These are phyloP conservation scores for Sparassis latifolia DNA, from an alignment of 1,284 basidiomycete species.

Conservation along the genomic window DNA sequence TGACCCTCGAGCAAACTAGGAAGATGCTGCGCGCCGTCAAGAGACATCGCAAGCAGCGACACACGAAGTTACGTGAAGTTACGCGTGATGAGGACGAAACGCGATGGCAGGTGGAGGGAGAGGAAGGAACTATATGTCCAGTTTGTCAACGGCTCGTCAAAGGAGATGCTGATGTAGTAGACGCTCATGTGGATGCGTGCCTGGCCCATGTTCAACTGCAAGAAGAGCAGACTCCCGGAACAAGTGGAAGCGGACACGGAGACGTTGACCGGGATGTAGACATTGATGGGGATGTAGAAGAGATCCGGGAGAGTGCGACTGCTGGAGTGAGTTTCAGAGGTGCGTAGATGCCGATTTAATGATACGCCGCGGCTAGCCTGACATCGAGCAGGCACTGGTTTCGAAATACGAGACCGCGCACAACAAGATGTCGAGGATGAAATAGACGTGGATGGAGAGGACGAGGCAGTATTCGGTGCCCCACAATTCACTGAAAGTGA, in stretches of 20 bases:
- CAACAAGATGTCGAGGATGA: slow-evolving; percentile 68
- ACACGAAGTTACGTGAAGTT: slow-evolving; percentile 56
- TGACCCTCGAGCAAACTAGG: slow-evolving; percentile 35
- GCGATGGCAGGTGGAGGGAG: slow-evolving; percentile 22
- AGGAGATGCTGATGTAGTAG: slow-evolving; percentile 64
- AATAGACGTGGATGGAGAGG: slow-evolving; percentile 73
- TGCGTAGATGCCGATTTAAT: slow-evolving; percentile 8
- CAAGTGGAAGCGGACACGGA: slow-evolving; percentile 23
- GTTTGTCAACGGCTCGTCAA: slow-evolving; percentile 50
- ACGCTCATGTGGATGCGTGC: slow-evolving; percentile 74
- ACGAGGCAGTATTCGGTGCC: slow-evolving; percentile 56
- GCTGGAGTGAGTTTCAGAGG: slow-evolving; percentile 34
- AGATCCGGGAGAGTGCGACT: slow-evolving; percentile 24
- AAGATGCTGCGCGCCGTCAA: slow-evolving; percentile 54
- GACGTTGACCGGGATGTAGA: slow-evolving; percentile 23
- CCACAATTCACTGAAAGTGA: slow-evolving; percentile 72
- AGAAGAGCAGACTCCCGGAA: slow-evolving; percentile 32
- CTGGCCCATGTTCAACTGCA: slow-evolving; percentile 43
- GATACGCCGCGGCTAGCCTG: slow-evolving; percentile 5
- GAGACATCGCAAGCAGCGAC: slow-evolving; percentile 57
- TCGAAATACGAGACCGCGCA: slow-evolving; percentile 49
- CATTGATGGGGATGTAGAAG: slow-evolving; percentile 28
- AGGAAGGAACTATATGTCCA: slow-evolving; percentile 50
- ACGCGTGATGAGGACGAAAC: slow-evolving; percentile 47
- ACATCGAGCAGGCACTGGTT: slow-evolving; percentile 45